Conservation (phyloP, 179 eudicot species). For the Beta corolliflora region DNA sequence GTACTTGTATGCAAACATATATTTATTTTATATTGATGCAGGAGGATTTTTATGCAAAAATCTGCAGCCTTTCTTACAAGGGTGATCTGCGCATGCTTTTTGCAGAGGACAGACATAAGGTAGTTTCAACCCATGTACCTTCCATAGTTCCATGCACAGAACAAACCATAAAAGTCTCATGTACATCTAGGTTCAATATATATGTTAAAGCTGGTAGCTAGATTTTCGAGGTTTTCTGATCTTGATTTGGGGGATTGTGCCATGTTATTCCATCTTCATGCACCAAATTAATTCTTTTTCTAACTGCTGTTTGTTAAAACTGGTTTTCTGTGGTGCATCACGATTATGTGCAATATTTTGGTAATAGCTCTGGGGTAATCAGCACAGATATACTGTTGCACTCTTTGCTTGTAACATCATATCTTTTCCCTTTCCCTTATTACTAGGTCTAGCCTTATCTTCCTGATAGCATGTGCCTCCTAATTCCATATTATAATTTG, state of each 20-base stretch:
- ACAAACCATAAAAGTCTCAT: not conserved
- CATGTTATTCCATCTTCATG: too few relatives aligned
- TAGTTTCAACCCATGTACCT: conserved; percentile 27
- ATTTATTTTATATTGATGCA: conserved; percentile 34
- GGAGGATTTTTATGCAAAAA: conserved; percentile 83
- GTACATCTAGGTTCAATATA: not conserved
- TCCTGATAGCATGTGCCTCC: not conserved
- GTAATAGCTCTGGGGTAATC: not conserved
- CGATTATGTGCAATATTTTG: not conserved
- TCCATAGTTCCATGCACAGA: not conserved
- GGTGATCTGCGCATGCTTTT: conserved; percentile 97
- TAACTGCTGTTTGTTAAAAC: not conserved
- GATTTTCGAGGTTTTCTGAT: not conserved
- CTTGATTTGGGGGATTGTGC: not conserved
- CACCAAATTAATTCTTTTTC: not conserved
- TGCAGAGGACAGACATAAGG: conserved; percentile 96
- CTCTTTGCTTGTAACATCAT: not conserved
- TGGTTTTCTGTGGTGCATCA: not conserved
- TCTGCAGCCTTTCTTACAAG: conserved; percentile 87
- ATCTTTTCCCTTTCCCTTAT: not conserved
- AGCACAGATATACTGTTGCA: not conserved
- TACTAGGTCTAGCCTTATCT: not conserved
- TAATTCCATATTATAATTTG: not conserved
- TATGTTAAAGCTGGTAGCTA: not conserved
- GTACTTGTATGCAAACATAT: not conserved